These are phyloP conservation scores for Spathaspora hagerdaliae DNA, from an alignment of 805 yeast species.

Conservation along the genomic window DNA sequence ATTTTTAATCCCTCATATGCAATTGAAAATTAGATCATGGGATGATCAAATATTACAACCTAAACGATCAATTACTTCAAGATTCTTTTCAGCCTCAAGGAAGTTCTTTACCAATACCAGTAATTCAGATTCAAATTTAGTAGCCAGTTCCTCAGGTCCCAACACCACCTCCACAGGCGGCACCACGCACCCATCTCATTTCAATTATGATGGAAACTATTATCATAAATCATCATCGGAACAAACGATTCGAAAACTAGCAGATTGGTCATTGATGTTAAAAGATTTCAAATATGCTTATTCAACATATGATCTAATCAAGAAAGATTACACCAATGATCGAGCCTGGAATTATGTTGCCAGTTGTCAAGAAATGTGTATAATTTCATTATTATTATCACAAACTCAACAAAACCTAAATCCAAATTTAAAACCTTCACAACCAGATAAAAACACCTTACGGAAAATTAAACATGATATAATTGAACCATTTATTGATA, in stretches of 20 bases:
- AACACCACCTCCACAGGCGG: not conserved
- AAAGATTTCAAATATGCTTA: conserved; percentile 84
- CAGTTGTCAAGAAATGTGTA: conserved; percentile 84
- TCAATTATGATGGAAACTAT: conserved; percentile 49
- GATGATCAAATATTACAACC: conserved; percentile 78
- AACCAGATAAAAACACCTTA: conserved; percentile 36
- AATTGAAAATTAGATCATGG: conserved; percentile 75
- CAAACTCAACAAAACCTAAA: conserved; percentile 39
- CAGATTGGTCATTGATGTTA: conserved; percentile 91
- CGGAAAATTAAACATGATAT: conserved; percentile 50
- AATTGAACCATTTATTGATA: conserved; percentile 61
- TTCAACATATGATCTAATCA: conserved; percentile 75
- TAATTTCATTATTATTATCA: conserved; percentile 65
- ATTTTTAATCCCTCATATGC: conserved; percentile 78
- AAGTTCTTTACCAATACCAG: conserved; percentile 44
- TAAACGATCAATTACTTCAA: conserved; percentile 68
- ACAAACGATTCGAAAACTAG: conserved; percentile 72
- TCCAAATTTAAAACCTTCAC: conserved; percentile 18
- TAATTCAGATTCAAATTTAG: conserved; percentile 6
- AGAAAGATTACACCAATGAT: conserved; percentile 71
- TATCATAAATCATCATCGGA: conserved; percentile 66
- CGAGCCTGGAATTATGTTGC: conserved; percentile 81
- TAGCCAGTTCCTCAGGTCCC: conserved; percentile 1
- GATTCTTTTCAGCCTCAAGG: conserved; percentile 64
- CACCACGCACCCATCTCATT: conserved; percentile 20